phyloP scores from a whole-genome alignment of 1,139 yeast genomes.

The Yamadazyma blattariae region DNA sequence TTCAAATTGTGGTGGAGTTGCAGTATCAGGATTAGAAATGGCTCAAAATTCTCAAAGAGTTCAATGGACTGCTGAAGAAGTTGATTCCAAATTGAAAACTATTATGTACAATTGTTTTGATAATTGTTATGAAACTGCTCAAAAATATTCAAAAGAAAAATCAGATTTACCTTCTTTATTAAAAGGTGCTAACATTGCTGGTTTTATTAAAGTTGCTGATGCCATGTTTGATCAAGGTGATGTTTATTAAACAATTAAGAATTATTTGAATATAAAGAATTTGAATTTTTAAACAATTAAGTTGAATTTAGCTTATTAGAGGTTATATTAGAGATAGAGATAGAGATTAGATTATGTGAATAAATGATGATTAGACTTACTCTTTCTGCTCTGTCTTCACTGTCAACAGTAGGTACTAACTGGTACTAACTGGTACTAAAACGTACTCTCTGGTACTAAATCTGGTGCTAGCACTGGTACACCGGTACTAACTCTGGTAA shows the following conservation, averaged over 20 bases:
- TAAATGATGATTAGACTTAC: too few relatives aligned
- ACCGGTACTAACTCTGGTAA: too few relatives aligned
- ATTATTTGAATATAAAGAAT: not conserved
- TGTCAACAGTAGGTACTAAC: too few relatives aligned
- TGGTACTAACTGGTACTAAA: too few relatives aligned
- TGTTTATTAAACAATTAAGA: slow-evolving; percentile 41
- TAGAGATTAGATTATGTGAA: too few relatives aligned
- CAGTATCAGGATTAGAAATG: slow-evolving; percentile 98
- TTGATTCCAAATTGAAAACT: slow-evolving; percentile 79
- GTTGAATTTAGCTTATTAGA: too few relatives aligned
- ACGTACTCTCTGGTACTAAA: too few relatives aligned
- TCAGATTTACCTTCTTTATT: slow-evolving; percentile 84
- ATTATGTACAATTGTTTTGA: slow-evolving; percentile 94
- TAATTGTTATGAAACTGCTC: slow-evolving; percentile 87
- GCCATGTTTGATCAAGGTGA: slow-evolving; percentile 99
- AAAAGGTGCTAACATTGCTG: slow-evolving; percentile 99
- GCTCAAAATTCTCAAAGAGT: slow-evolving; percentile 98
- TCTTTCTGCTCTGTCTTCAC: too few relatives aligned
- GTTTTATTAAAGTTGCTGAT: slow-evolving; percentile 96
- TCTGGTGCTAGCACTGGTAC: too few relatives aligned
- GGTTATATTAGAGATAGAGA: too few relatives aligned
- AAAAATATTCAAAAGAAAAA: slow-evolving; percentile 72
- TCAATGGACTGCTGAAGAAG: slow-evolving; percentile 85
- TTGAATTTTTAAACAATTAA: too few relatives aligned
- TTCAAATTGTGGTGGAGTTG: slow-evolving; percentile 99